Conservation (phyloP, 192 early-diverging fungal species). For the Dissophora globulifera region DNA sequence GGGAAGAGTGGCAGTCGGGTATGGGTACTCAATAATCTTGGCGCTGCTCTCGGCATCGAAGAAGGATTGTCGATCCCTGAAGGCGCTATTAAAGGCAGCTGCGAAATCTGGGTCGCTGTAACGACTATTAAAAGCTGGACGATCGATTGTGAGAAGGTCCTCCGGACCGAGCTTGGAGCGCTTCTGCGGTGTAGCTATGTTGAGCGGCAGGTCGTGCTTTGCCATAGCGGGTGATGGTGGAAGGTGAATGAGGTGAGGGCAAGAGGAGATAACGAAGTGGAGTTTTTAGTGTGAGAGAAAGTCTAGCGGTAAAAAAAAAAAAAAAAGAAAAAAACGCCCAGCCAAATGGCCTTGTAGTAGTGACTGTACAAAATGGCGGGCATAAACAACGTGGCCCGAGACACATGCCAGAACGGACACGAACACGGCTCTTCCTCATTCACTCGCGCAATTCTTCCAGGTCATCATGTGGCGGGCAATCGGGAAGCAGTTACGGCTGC, state of each 20-base stretch:
- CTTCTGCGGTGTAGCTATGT: slow-evolving; percentile 13
- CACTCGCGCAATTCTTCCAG: neutral
- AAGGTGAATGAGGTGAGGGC: neutral
- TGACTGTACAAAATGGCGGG: slow-evolving; percentile 14
- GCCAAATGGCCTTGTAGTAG: too few relatives aligned
- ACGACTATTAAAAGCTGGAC: slow-evolving; percentile 44
- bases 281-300: too few relatives aligned
- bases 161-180: slow-evolving; percentile 21
- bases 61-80: slow-evolving; percentile 37
- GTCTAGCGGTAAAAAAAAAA: neutral
- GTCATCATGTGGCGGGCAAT: slow-evolving; percentile 44
- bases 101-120: slow-evolving; percentile 49
- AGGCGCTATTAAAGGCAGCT: slow-evolving; percentile 42
- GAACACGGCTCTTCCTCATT: neutral
- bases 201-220: slow-evolving; percentile 18
- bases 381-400: slow-evolving; percentile 8
- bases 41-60: slow-evolving; percentile 31
- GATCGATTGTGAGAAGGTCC: slow-evolving; percentile 7
- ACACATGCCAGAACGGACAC: neutral
- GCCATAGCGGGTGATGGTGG: slow-evolving; percentile 14
- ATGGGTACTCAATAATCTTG: slow-evolving; percentile 38
- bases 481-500: slow-evolving; percentile 12
- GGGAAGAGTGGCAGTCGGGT: slow-evolving; percentile 42
- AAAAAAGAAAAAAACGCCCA: neutral
- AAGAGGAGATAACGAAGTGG: neutral